Base-by-base conservation (phyloP, 768 basidiomycete genomes). In the Boletus barrowsii region DNA sequence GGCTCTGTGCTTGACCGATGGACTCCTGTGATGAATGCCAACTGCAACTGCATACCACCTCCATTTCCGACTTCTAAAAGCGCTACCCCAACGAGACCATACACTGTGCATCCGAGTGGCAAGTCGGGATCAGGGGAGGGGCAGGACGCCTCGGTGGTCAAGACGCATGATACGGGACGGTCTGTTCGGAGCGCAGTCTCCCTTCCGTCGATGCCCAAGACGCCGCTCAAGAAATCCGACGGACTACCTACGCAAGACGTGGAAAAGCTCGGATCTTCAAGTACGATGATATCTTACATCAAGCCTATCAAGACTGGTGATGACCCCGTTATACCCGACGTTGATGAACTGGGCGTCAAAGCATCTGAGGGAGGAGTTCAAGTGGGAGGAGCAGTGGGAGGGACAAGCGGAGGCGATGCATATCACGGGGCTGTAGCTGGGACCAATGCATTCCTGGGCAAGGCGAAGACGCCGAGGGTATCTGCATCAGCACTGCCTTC, bases 1-100 rank as follows among this genome's bases (percentile, higher is more conserved):
- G 61, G 65, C 20, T 78, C 83, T 13, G 87, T 91, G 7, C 76
- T 91, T 40, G 86, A 90, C 67, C 80, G 89, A 26, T 91, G 89
- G 89, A 84, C 74, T 43, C 75, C 78, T 4, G 62, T 68, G 49
- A 62, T 70, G 29, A 66, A 68, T 61, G 44, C 54, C 68, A 29
- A 56, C 43, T 40, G 57, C 59, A 37, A 58, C 72, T 39, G 56
- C 1, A 68, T 76, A 18, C 71, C 80, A 10, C 47, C 73, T 11
- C 66, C 72, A 2, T 65, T 72, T 11, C 65, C 66, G 10, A 58
- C 72, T 3, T 72, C 77, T 3, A 78, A 76, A 54, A 73, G 73
- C 15, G 64, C 73, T 32, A 64, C 75, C 3, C 61, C 76, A 50
- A 74, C 73, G 32, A 76, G 76, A 54, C 71, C 77, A 5, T 63